Percentiles rank a stretch among this genome's conserved stretches.
phyloP scores from a whole-genome alignment of 768 basidiomycete genomes.

The Trametes cinnabarina region DNA sequence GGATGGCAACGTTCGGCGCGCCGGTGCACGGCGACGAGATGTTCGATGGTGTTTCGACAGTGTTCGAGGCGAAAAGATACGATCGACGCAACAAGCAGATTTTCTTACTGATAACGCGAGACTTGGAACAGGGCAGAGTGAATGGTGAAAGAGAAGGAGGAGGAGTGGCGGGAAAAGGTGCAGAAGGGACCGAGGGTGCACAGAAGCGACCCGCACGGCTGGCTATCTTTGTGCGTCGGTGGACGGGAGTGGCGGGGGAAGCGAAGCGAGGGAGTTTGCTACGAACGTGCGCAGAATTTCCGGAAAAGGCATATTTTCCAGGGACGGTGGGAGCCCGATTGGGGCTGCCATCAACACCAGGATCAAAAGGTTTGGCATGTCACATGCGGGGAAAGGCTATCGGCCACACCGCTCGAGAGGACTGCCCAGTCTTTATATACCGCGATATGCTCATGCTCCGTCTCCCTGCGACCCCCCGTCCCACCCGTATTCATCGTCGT shows the following conservation, averaged over 20 bases:
- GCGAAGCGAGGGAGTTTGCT: neutral
- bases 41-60: neutral
- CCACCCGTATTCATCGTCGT: neutral
- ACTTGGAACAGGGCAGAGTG: neutral
- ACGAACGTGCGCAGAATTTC: constrained; percentile 19
- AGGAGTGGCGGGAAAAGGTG: neutral
- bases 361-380: constrained; percentile 9
- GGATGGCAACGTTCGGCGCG: neutral
- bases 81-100: neutral
- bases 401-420: neutral
- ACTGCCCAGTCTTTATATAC: constrained; percentile 9
- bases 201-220: neutral
- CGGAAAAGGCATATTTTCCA: neutral
- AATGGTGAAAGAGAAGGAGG: neutral
- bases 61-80: neutral
- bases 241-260: neutral
- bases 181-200: neutral
- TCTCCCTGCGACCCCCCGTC: neutral
- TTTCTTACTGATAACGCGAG: neutral
- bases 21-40: neutral
- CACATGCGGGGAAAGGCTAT: constrained; percentile 9
- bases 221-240: neutral
- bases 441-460: neutral
- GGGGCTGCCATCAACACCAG: constrained; percentile 9
- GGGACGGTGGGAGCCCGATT: constrained; percentile 3